These are phyloP conservation scores for Lactarius sanguifluus DNA, from an alignment of 768 basidiomycete genomes.

Conservation along the genomic window DNA sequence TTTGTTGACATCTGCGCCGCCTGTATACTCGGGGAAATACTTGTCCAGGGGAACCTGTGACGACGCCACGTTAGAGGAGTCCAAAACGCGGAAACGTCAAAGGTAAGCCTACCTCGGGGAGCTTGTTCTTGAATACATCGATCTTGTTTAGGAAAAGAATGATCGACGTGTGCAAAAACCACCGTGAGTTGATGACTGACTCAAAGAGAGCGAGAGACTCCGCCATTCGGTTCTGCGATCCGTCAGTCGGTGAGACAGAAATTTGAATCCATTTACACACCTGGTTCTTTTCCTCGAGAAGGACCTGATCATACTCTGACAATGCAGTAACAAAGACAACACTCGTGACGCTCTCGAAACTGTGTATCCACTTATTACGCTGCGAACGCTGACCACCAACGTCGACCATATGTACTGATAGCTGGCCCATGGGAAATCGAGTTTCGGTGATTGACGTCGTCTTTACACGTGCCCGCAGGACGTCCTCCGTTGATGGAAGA, in stretches of 20 bases:
- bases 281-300: conserved; percentile 66
- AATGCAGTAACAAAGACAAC: conserved; percentile 76
- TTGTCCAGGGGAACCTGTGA: conserved; percentile 64
- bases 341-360: conserved; percentile 73
- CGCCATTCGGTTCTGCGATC: conserved; percentile 66
- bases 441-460: conserved; percentile 92
- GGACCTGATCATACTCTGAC: conserved; percentile 74
- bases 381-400: conserved; percentile 67
- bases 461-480: conserved; percentile 84
- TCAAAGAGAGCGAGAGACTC: conserved; percentile 76
- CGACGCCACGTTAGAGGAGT: neutral
- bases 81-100: too few species aligned
- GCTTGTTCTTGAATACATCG: conserved; percentile 72
- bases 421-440: conserved; percentile 64
- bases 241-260: neutral
- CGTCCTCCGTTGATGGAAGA: conserved; percentile 83
- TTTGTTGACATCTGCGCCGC: conserved; percentile 87
- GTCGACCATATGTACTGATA: conserved; percentile 69
- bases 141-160: conserved; percentile 73
- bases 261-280: conserved; percentile 38
- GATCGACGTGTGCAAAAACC: conserved; percentile 69
- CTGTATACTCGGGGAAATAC: conserved; percentile 87
- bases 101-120: conserved; percentile 46
- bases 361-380: conserved; percentile 61
- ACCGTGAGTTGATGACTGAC: conserved; percentile 74